These are phyloP conservation scores for Pseudogymnoascus sp. DNA, from an alignment of 2,329 filamentous ascomycete genomes.

Conservation along the genomic window DNA sequence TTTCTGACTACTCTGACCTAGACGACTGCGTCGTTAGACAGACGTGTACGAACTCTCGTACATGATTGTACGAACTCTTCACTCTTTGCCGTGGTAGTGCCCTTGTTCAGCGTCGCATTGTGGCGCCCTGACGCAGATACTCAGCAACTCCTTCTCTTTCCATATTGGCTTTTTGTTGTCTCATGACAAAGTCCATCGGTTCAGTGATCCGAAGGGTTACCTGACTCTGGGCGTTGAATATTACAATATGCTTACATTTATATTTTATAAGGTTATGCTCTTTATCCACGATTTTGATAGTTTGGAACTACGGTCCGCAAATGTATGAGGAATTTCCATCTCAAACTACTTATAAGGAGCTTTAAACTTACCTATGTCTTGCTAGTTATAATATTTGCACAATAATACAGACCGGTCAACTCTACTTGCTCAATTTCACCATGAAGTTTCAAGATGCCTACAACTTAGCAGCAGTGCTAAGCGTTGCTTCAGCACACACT, in stretches of 20 bases:
- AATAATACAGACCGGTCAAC: neutral
- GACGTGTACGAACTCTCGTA: neutral
- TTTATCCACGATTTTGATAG: neutral
- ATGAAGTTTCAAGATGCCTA: neutral
- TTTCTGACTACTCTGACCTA: neutral
- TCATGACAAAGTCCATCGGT: neutral
- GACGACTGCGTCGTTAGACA: neutral
- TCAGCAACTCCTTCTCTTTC: neutral
- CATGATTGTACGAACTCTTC: neutral
- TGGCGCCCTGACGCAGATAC: neutral
- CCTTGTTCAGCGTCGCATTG: neutral
- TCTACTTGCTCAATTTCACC: neutral
- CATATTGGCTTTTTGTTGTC: neutral
- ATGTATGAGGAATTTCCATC: neutral
- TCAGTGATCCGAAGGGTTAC: neutral
- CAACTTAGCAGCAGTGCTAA: constrained; percentile 20
- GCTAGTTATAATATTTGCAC: neutral
- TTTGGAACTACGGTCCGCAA: neutral
- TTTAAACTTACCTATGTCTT: neutral
- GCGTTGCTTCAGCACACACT: constrained; percentile 30
- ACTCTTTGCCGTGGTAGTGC: neutral
- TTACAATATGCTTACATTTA: neutral
- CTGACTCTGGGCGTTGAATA: neutral
- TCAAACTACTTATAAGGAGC: neutral
- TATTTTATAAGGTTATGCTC: neutral